A percentile compares a stretch with the other conserved stretches of the same genome.
Conservation (phyloP, 495 filamentous ascomycete genomes). For the Bacidia gigantensis region DNA sequence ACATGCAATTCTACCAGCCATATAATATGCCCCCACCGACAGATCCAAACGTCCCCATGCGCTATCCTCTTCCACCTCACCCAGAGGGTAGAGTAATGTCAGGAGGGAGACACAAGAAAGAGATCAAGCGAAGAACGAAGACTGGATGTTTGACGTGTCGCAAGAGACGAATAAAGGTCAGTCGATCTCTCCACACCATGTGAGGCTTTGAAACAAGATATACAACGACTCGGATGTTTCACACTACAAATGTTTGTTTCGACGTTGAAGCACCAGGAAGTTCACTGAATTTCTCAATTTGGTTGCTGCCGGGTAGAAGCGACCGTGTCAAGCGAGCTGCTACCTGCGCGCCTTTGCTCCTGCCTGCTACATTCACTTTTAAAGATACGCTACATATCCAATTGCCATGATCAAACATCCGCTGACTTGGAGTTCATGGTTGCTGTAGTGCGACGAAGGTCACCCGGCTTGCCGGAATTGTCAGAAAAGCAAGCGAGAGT, state of each 20-base stretch:
- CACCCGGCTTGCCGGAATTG: slow-evolving; percentile 95
- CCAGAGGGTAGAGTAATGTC: slow-evolving; percentile 56
- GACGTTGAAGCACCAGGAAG: slow-evolving; percentile 12
- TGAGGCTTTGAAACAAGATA: slow-evolving; percentile 4
- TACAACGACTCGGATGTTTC: slow-evolving; percentile 7
- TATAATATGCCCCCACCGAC: slow-evolving; percentile 25
- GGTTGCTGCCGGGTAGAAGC: slow-evolving; percentile 18
- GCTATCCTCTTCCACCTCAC: slow-evolving; percentile 42
- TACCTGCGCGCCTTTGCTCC: slow-evolving; percentile 9
- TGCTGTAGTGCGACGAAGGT: slow-evolving; percentile 78
- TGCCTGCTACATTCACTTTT: no score
- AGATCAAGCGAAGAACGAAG: slow-evolving; percentile 96
- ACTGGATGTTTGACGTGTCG: slow-evolving; percentile 95
- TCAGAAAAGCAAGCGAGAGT: slow-evolving; percentile 95
- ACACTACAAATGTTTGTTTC: slow-evolving; percentile 9
- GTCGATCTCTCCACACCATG: slow-evolving; percentile 25
- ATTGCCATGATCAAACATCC: slow-evolving; percentile 22
- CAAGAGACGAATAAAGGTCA: slow-evolving; percentile 95
- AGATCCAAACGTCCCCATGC: slow-evolving; percentile 33
- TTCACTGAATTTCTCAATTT: slow-evolving; percentile 16
- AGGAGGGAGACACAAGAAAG: slow-evolving; percentile 85
- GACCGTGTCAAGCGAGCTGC: slow-evolving; percentile 25
- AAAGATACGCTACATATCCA: no score
- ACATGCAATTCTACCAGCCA: slow-evolving; percentile 17
- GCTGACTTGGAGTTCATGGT: slow-evolving; percentile 23